A percentile compares a stretch with the other conserved stretches of the same genome.
Conservation (phyloP, 2,329 filamentous ascomycete species). For the Alternaria angustiovoidea region DNA sequence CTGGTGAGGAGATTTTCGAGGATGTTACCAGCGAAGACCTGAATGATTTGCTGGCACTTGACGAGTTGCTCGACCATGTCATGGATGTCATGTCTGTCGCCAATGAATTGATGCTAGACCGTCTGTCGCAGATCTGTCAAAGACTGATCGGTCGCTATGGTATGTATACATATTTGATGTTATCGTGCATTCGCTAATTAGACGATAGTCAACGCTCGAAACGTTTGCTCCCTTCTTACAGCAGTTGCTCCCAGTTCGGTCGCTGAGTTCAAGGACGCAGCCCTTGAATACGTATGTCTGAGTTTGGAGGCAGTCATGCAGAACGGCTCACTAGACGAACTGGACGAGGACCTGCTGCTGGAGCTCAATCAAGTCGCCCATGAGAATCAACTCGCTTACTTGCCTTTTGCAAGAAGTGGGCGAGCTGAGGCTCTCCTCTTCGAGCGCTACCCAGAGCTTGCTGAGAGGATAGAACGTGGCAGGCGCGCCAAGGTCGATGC, state of each 20-base stretch:
- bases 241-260: constrained; percentile 85
- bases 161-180: constrained; percentile 48
- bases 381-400: constrained; percentile 79
- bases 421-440: constrained; percentile 72
- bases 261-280: constrained; percentile 84
- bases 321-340: constrained; percentile 83
- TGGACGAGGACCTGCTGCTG: constrained; percentile 82
- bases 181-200: constrained; percentile 18
- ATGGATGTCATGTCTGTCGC: constrained; percentile 89
- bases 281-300: constrained; percentile 88
- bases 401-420: constrained; percentile 80
- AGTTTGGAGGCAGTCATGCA: constrained; percentile 93
- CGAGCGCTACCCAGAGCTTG: constrained; percentile 70
- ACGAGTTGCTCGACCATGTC: constrained; percentile 87
- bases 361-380: constrained; percentile 84
- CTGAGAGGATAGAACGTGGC: constrained; percentile 72
- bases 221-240: constrained; percentile 85
- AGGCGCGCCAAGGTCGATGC: constrained; percentile 75
- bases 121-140: constrained; percentile 89
- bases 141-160: constrained; percentile 80
- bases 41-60: constrained; percentile 60
- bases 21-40: constrained; percentile 70
- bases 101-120: constrained; percentile 94
- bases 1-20: constrained; percentile 82
- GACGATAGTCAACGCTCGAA: constrained; percentile 62